phyloP scores from a whole-genome alignment of 1,139 yeast species.

The Kurtzmaniella quercitrusa region DNA sequence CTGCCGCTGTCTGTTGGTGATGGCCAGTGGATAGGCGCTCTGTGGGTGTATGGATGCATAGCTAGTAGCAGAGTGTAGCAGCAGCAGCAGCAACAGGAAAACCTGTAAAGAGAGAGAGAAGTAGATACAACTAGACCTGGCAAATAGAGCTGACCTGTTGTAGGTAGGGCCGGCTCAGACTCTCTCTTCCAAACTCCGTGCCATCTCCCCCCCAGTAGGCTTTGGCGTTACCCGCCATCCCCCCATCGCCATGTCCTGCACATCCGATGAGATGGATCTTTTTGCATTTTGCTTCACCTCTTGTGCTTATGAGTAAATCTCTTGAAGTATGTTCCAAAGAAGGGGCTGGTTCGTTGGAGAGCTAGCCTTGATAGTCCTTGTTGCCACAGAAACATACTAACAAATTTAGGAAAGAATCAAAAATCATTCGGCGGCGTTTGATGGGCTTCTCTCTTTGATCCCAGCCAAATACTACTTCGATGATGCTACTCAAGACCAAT shows the following conservation, averaged over 20 bases:
- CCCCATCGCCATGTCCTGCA: constrained; percentile 2
- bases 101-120: too few species aligned
- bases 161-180: too few species aligned
- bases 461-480: constrained; percentile 92
- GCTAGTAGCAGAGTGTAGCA: too few species aligned
- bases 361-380: neutral
- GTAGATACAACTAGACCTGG: too few species aligned
- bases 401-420: constrained; percentile 65
- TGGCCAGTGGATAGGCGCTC: too few species aligned
- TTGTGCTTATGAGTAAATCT: constrained; percentile 36
- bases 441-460: constrained; percentile 82
- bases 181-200: neutral
- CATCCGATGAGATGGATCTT: constrained; percentile 2
- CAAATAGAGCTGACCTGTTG: too few species aligned
- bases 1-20: too few species aligned
- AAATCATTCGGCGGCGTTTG: constrained; percentile 83
- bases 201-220: too few species aligned
- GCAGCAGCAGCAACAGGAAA: too few species aligned
- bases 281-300: constrained; percentile 1
- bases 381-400: neutral
- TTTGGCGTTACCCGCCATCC: neutral
- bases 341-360: neutral
- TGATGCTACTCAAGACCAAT: constrained; percentile 77
- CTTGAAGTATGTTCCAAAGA: constrained; percentile 41
- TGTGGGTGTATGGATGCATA: too few species aligned